phyloP scores from a whole-genome alignment of 2,329 filamentous ascomycete genomes.

The Westerdykella aurantiaca region DNA sequence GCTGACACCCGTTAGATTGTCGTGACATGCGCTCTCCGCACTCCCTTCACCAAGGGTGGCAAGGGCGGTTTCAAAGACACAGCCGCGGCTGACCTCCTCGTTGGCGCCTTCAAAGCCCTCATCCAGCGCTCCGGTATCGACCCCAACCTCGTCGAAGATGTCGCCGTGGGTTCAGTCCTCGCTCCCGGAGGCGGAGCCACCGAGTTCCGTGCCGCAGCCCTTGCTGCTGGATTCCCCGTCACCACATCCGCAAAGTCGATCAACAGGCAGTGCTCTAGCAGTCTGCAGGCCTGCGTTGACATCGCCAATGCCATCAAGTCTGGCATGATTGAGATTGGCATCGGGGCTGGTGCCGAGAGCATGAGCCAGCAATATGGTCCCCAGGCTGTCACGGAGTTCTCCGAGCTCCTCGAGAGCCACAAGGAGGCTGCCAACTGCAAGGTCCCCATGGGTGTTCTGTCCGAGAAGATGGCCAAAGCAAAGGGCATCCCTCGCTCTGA shows the following conservation, averaged over 20 bases:
- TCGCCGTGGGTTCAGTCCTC: constrained; percentile 85
- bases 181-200: constrained; percentile 91
- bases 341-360: constrained; percentile 93
- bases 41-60: constrained; percentile 85
- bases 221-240: constrained; percentile 87
- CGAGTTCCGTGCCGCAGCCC: constrained; percentile 87
- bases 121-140: constrained; percentile 84
- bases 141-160: constrained; percentile 81
- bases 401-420: constrained; percentile 75
- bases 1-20: constrained; percentile 53
- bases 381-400: constrained; percentile 85
- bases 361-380: constrained; percentile 93
- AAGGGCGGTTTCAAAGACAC: constrained; percentile 97
- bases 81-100: constrained; percentile 74
- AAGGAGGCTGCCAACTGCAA: constrained; percentile 89
- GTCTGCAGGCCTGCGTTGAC: constrained; percentile 87
- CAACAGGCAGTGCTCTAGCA: constrained; percentile 92
- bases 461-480: constrained; percentile 91
- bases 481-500: constrained; percentile 62
- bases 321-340: constrained; percentile 92
- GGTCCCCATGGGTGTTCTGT: constrained; percentile 91
- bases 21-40: constrained; percentile 86
- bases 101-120: constrained; percentile 73
- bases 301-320: constrained; percentile 86
- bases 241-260: constrained; percentile 76